Evolutionary conservation across 768 basidiomycete species (phyloP).

Genomic region (Butyriboletus loyo): DNA sequence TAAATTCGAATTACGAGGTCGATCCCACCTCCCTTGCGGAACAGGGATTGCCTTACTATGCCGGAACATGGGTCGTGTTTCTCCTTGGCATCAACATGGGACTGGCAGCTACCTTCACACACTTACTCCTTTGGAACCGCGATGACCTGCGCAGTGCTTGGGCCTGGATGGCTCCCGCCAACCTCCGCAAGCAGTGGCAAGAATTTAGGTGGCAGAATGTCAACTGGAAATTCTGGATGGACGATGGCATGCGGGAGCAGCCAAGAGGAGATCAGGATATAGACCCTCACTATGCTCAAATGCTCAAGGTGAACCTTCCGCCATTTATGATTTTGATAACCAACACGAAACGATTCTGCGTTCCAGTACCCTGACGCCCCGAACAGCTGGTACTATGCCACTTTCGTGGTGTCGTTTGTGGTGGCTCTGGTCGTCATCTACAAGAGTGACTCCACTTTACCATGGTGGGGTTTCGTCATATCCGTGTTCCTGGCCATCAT

Average conservation of each 20-base stretch:
- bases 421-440: slow-evolving; percentile 57
- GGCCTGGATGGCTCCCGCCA: slow-evolving; percentile 41
- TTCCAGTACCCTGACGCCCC: slow-evolving; percentile 34
- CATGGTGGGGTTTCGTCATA: slow-evolving; percentile 59
- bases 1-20: slow-evolving; percentile 50
- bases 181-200: slow-evolving; percentile 24
- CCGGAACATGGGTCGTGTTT: slow-evolving; percentile 23
- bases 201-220: slow-evolving; percentile 28
- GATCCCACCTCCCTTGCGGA: slow-evolving; percentile 47
- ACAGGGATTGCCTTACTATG: slow-evolving; percentile 36
- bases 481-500: slow-evolving; percentile 49
- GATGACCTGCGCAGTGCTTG: slow-evolving; percentile 47
- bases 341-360: not conserved
- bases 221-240: slow-evolving; percentile 38
- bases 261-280: slow-evolving; percentile 38
- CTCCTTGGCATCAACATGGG: slow-evolving; percentile 16
- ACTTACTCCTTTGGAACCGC: slow-evolving; percentile 52
- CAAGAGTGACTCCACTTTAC: slow-evolving; percentile 49
- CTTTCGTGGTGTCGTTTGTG: slow-evolving; percentile 33
- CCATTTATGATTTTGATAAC: slow-evolving; percentile 14
- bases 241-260: slow-evolving; percentile 18
- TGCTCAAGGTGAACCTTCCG: slow-evolving; percentile 35
- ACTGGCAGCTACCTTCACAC: slow-evolving; percentile 49
- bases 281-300: slow-evolving; percentile 57
- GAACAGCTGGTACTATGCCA: slow-evolving; percentile 32